phyloP scores from a whole-genome alignment of 805 yeast genomes.

The Metschnikowia corniflorae region DNA sequence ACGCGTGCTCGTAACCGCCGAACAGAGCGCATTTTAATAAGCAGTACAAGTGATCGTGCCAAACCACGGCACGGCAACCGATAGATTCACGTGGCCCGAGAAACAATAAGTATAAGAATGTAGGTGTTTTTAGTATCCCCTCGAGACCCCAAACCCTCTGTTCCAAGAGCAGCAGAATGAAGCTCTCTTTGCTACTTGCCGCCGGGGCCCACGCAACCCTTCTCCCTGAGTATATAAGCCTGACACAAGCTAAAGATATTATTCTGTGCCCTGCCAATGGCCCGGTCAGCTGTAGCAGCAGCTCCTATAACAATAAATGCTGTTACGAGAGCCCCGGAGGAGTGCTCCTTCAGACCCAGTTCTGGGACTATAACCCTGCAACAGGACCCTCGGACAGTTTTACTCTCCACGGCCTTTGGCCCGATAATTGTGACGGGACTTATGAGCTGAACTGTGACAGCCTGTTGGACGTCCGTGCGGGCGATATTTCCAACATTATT shows the following conservation, averaged over 20 bases:
- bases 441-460: slow-evolving; percentile 35
- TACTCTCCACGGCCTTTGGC: slow-evolving; percentile 46
- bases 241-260: neutral
- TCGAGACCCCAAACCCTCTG: too few species aligned
- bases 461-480: slow-evolving; percentile 21
- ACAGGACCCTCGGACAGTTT: slow-evolving; percentile 33
- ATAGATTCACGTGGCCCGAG: too few species aligned
- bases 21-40: too few species aligned
- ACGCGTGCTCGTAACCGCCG: too few species aligned
- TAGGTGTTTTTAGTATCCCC: too few species aligned
- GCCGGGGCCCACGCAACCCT: neutral
- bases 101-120: too few species aligned
- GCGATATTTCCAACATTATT: slow-evolving; percentile 25
- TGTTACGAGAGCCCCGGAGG: slow-evolving; percentile 42
- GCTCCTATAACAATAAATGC: slow-evolving; percentile 45
- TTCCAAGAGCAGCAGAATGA: too few species aligned
- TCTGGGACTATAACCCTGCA: slow-evolving; percentile 36
- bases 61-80: too few species aligned
- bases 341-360: slow-evolving; percentile 38
- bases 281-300: slow-evolving; percentile 30
- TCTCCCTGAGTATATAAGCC: neutral
- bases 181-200: neutral
- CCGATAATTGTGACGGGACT: slow-evolving; percentile 39
- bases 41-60: too few species aligned
- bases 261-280: slow-evolving; percentile 4